Percentiles rank a stretch among this genome's conserved stretches.
phyloP scores from a whole-genome alignment of 2,329 filamentous ascomycete genomes.

The Hirsutella minnesotensis region DNA sequence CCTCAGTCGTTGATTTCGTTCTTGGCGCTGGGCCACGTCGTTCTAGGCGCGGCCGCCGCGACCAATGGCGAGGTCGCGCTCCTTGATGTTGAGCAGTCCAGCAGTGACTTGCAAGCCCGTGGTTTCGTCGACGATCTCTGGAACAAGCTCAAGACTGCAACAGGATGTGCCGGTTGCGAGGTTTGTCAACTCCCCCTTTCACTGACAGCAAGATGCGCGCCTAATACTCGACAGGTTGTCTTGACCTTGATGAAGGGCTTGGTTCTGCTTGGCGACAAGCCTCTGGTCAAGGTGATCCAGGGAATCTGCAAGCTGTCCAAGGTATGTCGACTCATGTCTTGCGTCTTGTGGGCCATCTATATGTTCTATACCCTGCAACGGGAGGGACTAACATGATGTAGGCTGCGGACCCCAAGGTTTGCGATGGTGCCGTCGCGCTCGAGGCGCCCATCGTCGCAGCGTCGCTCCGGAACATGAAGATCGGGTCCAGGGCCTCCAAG shows the following conservation, averaged over 20 bases:
- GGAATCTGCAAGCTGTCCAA: constrained; percentile 20
- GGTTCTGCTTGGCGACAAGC: constrained; percentile 27
- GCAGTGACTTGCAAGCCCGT: neutral
- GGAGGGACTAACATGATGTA: constrained; percentile 11
- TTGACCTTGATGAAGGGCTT: constrained; percentile 28
- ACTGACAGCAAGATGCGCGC: neutral
- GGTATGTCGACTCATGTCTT: constrained; percentile 8
- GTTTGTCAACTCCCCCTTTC: constrained; percentile 6
- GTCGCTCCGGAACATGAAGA: constrained; percentile 30
- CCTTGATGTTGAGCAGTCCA: neutral
- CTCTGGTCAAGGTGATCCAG: constrained; percentile 22
- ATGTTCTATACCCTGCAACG: too few relatives aligned
- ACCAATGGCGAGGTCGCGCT: neutral
- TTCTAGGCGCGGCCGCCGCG: neutral
- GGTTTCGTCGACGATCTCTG: constrained; percentile 11
- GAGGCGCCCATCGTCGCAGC: constrained; percentile 43
- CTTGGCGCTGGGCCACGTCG: constrained; percentile 7
- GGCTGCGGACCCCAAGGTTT: constrained; percentile 43
- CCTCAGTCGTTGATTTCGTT: constrained; percentile 5
- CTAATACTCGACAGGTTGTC: constrained; percentile 7
- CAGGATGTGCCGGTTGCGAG: constrained; percentile 14
- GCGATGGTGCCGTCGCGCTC: constrained; percentile 34
- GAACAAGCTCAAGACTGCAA: constrained; percentile 12
- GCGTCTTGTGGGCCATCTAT: too few relatives aligned
- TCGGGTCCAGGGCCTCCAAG: constrained; percentile 36